phyloP scores from a whole-genome alignment of 2,329 filamentous ascomycete species.

The Rosellinia necatrix region DNA sequence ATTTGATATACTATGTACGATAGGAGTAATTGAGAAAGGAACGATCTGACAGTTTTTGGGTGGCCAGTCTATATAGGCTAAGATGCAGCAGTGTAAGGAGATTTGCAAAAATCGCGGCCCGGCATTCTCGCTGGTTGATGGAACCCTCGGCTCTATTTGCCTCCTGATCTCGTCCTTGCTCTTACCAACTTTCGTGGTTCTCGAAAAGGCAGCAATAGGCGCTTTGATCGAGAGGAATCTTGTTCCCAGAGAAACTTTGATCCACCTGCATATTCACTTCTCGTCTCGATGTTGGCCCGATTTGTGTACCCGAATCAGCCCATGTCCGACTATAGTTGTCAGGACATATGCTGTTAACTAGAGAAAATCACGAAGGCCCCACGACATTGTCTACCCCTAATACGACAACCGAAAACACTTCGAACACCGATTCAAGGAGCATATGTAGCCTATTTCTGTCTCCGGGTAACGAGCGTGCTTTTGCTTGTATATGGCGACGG shows the following conservation, averaged over 20 bases:
- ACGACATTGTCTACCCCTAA: background rate
- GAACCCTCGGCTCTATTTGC: slow-evolving; percentile 4
- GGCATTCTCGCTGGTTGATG: slow-evolving; percentile 11
- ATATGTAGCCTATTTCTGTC: background rate
- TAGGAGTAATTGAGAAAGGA: too few species aligned
- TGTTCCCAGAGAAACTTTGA: background rate
- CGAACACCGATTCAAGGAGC: slow-evolving; percentile 12
- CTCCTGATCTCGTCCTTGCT: slow-evolving; percentile 1
- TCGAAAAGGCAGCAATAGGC: background rate
- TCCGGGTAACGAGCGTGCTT: background rate
- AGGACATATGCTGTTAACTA: background rate
- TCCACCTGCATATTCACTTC: background rate
- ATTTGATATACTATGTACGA: too few species aligned
- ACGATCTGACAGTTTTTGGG: too few species aligned
- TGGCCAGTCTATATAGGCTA: too few species aligned
- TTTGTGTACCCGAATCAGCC: slow-evolving; percentile 5
- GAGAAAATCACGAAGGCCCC: background rate
- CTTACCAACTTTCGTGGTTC: slow-evolving; percentile 5
- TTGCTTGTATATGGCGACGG: background rate
- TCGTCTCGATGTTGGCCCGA: background rate
- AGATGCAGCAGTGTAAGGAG: too few species aligned
- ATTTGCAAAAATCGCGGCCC: too few species aligned
- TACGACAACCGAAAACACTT: background rate
- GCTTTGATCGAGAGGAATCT: background rate
- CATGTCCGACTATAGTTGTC: slow-evolving; percentile 1